Percentiles rank a stretch among this genome's conserved stretches.
Conservation (phyloP, 2,329 filamentous ascomycete species). For the Ceratocystis ficicola region DNA sequence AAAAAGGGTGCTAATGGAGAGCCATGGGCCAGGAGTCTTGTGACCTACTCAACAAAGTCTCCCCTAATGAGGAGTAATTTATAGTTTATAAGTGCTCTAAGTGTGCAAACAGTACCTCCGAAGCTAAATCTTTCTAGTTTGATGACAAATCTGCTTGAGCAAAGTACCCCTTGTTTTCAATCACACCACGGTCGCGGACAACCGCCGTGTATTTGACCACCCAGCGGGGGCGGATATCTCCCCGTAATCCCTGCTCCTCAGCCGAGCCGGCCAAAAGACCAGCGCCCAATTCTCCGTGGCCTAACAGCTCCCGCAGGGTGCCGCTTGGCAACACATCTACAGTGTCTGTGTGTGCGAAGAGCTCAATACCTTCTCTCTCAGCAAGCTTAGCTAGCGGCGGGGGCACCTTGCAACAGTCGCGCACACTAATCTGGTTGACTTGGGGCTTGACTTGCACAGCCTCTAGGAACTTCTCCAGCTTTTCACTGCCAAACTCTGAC, state of each 20-base stretch:
- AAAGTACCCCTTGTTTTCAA: conserved; percentile 98
- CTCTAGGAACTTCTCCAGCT: conserved; percentile 64
- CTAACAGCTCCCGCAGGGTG: conserved; percentile 72
- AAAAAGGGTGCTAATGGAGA: not conserved
- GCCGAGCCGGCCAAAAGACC: conserved; percentile 51
- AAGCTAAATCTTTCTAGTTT: conserved; percentile 23
- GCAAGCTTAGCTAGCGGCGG: conserved; percentile 74
- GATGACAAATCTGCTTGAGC: conserved; percentile 62
- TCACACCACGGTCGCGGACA: conserved; percentile 82
- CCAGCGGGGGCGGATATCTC: conserved; percentile 79
- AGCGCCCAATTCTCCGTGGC: conserved; percentile 57
- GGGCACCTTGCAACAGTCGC: conserved; percentile 91
- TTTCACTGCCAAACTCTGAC: conserved; percentile 79
- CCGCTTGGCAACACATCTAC: conserved; percentile 80
- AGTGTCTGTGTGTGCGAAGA: conserved; percentile 89
- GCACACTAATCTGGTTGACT: conserved; percentile 92
- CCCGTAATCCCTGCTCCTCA: conserved; percentile 48
- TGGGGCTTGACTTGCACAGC: conserved; percentile 59
- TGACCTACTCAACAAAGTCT: not conserved
- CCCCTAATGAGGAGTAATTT: not conserved
- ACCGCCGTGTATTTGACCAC: conserved; percentile 96
- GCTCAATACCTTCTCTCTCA: conserved; percentile 69
- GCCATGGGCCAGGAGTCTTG: not conserved
- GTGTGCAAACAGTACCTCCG: not conserved
- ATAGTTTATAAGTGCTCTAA: not conserved